phyloP scores from a whole-genome alignment of 2,329 filamentous ascomycete species.

The Neoarthrinium moseri region DNA sequence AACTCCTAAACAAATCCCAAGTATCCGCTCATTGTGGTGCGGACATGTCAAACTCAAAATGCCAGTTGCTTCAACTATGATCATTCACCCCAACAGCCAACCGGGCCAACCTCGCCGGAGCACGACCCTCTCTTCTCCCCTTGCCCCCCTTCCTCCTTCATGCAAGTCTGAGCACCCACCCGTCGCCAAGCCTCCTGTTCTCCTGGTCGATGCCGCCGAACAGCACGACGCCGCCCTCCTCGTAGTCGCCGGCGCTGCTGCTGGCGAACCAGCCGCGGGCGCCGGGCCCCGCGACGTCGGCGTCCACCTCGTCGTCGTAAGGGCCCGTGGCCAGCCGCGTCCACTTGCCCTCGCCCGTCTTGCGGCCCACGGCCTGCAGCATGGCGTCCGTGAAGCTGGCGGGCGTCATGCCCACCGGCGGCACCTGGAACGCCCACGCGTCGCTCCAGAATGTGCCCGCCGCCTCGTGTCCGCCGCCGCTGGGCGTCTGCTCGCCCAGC shows the following conservation, averaged over 20 bases:
- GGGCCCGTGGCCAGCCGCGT: constrained; percentile 43
- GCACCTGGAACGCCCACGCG: constrained; percentile 64
- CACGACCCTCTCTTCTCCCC: background rate
- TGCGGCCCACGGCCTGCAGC: constrained; percentile 48
- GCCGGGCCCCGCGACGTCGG: constrained; percentile 45
- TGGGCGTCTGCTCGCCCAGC: constrained; percentile 56
- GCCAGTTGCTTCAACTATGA: too few relatives aligned
- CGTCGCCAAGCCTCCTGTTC: constrained; percentile 55
- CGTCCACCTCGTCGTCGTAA: constrained; percentile 51
- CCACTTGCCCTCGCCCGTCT: constrained; percentile 61
- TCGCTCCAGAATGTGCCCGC: constrained; percentile 57
- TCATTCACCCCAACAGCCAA: too few relatives aligned
- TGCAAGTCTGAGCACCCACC: constrained; percentile 63
- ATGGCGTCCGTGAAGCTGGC: constrained; percentile 58
- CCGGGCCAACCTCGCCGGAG: background rate
- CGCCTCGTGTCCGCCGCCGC: constrained; percentile 45
- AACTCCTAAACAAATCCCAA: too few relatives aligned
- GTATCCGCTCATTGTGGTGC: too few relatives aligned
- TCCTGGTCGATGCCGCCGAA: constrained; percentile 58
- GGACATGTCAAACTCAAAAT: too few relatives aligned
- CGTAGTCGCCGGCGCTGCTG: constrained; percentile 55
- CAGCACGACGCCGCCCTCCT: constrained; percentile 57
- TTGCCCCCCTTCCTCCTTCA: too few relatives aligned
- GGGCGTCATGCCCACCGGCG: constrained; percentile 51
- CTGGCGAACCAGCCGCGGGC: constrained; percentile 58